These are phyloP conservation scores for Mycena rosella DNA, from an alignment of 768 basidiomycete species.

Conservation along the genomic window DNA sequence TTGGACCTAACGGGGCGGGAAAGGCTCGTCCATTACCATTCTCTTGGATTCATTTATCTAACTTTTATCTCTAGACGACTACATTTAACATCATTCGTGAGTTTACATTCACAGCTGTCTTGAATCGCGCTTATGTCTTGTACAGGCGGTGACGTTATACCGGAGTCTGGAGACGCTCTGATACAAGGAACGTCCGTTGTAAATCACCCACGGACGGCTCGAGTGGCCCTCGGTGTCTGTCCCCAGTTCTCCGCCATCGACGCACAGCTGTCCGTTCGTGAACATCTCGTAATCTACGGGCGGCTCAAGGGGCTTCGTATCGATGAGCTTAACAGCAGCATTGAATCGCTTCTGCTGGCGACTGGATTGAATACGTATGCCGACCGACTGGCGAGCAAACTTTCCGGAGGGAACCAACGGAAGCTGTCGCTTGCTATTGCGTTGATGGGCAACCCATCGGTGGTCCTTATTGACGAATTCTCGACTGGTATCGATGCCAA, in stretches of 20 bases:
- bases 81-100: slow-evolving; percentile 84
- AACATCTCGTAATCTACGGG: slow-evolving; percentile 81
- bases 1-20: slow-evolving; percentile 88
- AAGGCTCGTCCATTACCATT: no score
- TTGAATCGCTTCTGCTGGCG: slow-evolving; percentile 69
- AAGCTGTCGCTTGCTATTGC: slow-evolving; percentile 84
- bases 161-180: slow-evolving; percentile 75
- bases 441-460: slow-evolving; percentile 81
- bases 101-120: slow-evolving; percentile 42
- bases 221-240: slow-evolving; percentile 82
- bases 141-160: slow-evolving; percentile 75
- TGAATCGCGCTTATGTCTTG: neutral
- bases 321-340: slow-evolving; percentile 64
- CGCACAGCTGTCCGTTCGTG: slow-evolving; percentile 79
- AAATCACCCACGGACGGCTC: slow-evolving; percentile 71
- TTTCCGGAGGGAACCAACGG: slow-evolving; percentile 85
- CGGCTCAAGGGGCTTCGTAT: slow-evolving; percentile 74
- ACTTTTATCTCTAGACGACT: slow-evolving; percentile 60
- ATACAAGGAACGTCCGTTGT: slow-evolving; percentile 78
- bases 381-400: slow-evolving; percentile 77
- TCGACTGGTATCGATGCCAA: slow-evolving; percentile 87
- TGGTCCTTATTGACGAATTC: slow-evolving; percentile 86
- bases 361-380: slow-evolving; percentile 73
- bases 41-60: no score
- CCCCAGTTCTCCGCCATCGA: slow-evolving; percentile 91